These are phyloP conservation scores for Tuber indicum DNA, from an alignment of 495 filamentous ascomycete genomes.

Conservation along the genomic window DNA sequence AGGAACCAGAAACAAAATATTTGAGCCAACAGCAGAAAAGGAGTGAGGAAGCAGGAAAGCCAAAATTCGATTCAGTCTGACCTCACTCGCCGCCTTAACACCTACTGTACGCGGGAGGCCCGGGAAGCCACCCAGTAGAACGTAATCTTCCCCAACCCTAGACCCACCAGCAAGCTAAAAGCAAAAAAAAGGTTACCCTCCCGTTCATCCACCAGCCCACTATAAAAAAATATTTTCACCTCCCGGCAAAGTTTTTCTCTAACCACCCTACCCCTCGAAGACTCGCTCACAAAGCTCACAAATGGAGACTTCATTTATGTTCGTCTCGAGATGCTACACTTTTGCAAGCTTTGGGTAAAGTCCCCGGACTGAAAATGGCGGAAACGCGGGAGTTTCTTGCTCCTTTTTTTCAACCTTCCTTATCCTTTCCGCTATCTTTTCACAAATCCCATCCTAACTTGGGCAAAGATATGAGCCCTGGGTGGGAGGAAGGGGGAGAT, in stretches of 20 bases:
- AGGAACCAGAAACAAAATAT: not conserved
- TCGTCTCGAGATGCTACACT: constrained; percentile 45
- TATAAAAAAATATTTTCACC: constrained; percentile 28
- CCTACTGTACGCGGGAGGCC: no score
- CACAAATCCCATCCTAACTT: constrained; percentile 32
- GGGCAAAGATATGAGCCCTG: constrained; percentile 75
- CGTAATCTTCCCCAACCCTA: not conserved
- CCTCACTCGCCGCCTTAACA: not conserved
- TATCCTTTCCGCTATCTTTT: constrained; percentile 47
- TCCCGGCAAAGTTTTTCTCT: constrained; percentile 38
- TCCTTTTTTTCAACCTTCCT: constrained; percentile 67
- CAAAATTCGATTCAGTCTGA: not conserved
- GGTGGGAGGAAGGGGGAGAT: constrained; percentile 42
- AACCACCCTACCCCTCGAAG: constrained; percentile 68
- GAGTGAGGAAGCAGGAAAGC: not conserved
- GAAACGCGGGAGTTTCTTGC: constrained; percentile 99
- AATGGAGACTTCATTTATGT: constrained; percentile 60
- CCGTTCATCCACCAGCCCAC: not conserved
- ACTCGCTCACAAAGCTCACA: constrained; percentile 99
- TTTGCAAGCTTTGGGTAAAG: constrained; percentile 93
- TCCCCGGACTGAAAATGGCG: constrained; percentile 92
- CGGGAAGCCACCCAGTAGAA: not conserved
- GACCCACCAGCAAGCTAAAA: constrained; percentile 8
- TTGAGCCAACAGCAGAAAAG: not conserved
- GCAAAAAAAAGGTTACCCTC: constrained; percentile 25